Evolutionary conservation across 306 rosid genomes (phyloP).

Genomic region (Glycyrrhiza uralensis): DNA sequence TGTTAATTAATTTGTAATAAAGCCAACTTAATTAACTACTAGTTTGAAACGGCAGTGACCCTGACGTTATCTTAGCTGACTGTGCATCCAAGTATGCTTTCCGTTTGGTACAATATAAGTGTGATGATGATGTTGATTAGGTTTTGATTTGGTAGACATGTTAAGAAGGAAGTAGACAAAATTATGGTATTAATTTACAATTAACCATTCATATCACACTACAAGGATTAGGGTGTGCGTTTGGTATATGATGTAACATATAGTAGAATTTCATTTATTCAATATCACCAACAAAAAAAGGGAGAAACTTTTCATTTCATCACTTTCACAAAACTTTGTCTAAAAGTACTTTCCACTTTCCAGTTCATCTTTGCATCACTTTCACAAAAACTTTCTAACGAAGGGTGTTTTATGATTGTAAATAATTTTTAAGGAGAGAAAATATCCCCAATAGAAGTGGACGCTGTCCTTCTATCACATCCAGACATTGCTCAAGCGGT

Average conservation of each 20-base stretch:
- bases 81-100: too few relatives aligned
- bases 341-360: too few relatives aligned
- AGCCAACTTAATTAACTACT: background rate
- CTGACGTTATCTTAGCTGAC: background rate
- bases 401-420: background rate
- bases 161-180: background rate
- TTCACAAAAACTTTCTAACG: background rate
- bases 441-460: slow-evolving; percentile 94
- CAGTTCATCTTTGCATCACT: too few relatives aligned
- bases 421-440: slow-evolving; percentile 69
- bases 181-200: too few relatives aligned
- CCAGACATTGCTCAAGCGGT: slow-evolving; percentile 75
- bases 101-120: background rate
- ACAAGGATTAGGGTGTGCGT: background rate
- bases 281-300: background rate
- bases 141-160: background rate
- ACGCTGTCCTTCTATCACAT: slow-evolving; percentile 69
- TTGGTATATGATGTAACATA: background rate
- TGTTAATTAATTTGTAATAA: background rate
- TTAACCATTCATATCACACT: background rate
- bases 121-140: slow-evolving; percentile 18
- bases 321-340: too few relatives aligned
- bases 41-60: slow-evolving; percentile 1
- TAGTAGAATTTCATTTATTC: background rate
- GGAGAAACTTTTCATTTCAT: background rate